Conservation (phyloP, 192 early-diverging fungal species). For the Phlyctochytrium arcticum region DNA sequence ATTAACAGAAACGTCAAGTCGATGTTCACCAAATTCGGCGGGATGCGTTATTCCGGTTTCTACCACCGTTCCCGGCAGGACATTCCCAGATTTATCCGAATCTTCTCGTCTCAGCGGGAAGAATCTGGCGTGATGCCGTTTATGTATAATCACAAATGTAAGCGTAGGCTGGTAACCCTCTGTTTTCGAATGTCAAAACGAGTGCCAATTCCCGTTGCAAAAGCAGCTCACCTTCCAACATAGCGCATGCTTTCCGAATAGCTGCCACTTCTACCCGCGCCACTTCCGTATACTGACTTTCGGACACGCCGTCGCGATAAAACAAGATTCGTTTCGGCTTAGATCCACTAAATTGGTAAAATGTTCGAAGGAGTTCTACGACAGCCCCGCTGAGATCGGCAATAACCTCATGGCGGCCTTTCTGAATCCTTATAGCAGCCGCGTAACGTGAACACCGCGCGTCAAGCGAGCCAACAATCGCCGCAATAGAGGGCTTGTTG, state of each 20-base stretch:
- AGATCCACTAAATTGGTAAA: slow-evolving; percentile 49
- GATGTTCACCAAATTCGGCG: slow-evolving; percentile 29
- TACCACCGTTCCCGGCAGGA: slow-evolving; percentile 58
- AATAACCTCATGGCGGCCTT: slow-evolving; percentile 49
- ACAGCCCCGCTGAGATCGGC: slow-evolving; percentile 45
- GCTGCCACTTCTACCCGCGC: slow-evolving; percentile 72
- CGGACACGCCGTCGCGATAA: slow-evolving; percentile 77
- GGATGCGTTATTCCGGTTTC: slow-evolving; percentile 55
- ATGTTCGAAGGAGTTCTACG: slow-evolving; percentile 48
- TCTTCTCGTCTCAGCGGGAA: slow-evolving; percentile 53
- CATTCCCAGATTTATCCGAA: slow-evolving; percentile 52
- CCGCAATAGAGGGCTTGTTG: slow-evolving; percentile 51
- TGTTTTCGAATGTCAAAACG: not conserved
- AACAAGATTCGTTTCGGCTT: slow-evolving; percentile 57
- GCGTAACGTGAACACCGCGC: slow-evolving; percentile 56
- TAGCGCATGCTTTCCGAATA: slow-evolving; percentile 56
- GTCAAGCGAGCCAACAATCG: slow-evolving; percentile 55
- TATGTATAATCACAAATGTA: slow-evolving; percentile 82
- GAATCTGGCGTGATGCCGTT: slow-evolving; percentile 86
- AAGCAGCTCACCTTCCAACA: slow-evolving; percentile 45
- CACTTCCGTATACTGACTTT: slow-evolving; percentile 78
- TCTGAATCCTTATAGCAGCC: slow-evolving; percentile 52
- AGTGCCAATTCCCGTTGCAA: not conserved
- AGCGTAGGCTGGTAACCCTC: slow-evolving; percentile 68
- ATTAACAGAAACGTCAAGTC: not conserved